Base-by-base conservation (phyloP, 1,139 yeast genomes). In the Kurtzmaniella quercitrusa region DNA sequence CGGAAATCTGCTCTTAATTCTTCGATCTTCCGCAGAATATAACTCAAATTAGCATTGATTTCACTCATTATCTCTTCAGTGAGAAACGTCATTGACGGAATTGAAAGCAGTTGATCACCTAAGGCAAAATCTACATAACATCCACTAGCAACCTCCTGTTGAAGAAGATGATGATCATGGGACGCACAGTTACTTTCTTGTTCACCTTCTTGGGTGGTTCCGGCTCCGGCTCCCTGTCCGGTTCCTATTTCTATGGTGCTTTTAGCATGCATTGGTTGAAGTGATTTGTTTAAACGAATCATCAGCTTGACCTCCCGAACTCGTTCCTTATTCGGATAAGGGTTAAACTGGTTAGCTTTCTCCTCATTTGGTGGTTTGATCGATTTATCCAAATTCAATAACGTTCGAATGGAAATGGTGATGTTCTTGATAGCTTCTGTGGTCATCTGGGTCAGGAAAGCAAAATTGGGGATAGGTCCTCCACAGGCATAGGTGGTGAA, bases 101-200 rank as follows among this genome's bases (percentile, higher is more conserved):
- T 63, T 3, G 53, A 31, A 19, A 63, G 56, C 34, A 66, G 60
- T 38, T 62, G 53, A 37, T 65, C 64, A 46, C 70, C 73, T 23
- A 77, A 50, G 17, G 66, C 63, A 55, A 81, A 81, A 49, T 81
- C 85, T 39, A 81, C 75, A 55, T 67, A 73, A 41, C 80, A 71
- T 1, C 84, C 83, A 9, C 47, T 48, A 31, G 56, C 48, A 12
- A 48, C 40, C 39, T 47, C 50, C 23, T 53, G 47, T 12, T 34
- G n/a, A n/a, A n/a, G n/a, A n/a, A n/a, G n/a, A n/a, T n/a, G 38
- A 25, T 12, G 14, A 9, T 31, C 36, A 15, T 31, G 17, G 17
- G 25, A 14, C 19, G 16, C 27, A n/a, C 3, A 43, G 27, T 16
- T n/a, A n/a, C n/a, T 15, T 9, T 40, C 25, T 19, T 4, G 25